Evolutionary conservation across 306 rosid genomes (phyloP).

Genomic region (Pachyrhizus erosus): DNA sequence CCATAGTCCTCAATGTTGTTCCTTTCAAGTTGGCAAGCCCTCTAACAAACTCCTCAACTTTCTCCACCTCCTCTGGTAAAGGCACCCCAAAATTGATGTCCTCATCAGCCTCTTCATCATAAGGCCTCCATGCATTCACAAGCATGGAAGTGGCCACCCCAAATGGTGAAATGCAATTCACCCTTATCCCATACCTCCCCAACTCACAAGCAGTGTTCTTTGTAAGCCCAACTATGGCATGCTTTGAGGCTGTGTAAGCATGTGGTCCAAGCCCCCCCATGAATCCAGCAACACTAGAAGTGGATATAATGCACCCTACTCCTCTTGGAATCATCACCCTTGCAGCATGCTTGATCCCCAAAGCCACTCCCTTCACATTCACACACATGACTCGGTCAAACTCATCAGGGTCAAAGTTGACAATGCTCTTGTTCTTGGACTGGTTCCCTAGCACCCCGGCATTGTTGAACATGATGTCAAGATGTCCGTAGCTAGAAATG

Average conservation of each 20-base stretch:
- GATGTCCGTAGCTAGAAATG: slow-evolving; percentile 61
- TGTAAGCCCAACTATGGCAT: slow-evolving; percentile 88
- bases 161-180: slow-evolving; percentile 87
- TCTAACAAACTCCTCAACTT: slow-evolving; percentile 85
- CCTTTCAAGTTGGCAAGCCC: slow-evolving; percentile 80
- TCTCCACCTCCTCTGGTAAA: slow-evolving; percentile 62
- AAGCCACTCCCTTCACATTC: slow-evolving; percentile 80
- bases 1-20: slow-evolving; percentile 66
- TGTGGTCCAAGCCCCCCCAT: slow-evolving; percentile 92
- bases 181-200: slow-evolving; percentile 78
- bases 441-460: slow-evolving; percentile 84
- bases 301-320: slow-evolving; percentile 72
- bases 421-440: slow-evolving; percentile 72
- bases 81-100: slow-evolving; percentile 58
- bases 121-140: slow-evolving; percentile 72
- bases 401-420: slow-evolving; percentile 68
- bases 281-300: slow-evolving; percentile 81
- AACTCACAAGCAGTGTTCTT: slow-evolving; percentile 85
- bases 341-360: slow-evolving; percentile 92
- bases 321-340: slow-evolving; percentile 77
- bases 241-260: slow-evolving; percentile 90
- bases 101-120: slow-evolving; percentile 37
- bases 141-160: slow-evolving; percentile 95
- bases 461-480: slow-evolving; percentile 87
- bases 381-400: slow-evolving; percentile 79